These are phyloP conservation scores for Trebouxia gelatinosa DNA, from an alignment of 163 green algal genomes.

Conservation along the genomic window DNA sequence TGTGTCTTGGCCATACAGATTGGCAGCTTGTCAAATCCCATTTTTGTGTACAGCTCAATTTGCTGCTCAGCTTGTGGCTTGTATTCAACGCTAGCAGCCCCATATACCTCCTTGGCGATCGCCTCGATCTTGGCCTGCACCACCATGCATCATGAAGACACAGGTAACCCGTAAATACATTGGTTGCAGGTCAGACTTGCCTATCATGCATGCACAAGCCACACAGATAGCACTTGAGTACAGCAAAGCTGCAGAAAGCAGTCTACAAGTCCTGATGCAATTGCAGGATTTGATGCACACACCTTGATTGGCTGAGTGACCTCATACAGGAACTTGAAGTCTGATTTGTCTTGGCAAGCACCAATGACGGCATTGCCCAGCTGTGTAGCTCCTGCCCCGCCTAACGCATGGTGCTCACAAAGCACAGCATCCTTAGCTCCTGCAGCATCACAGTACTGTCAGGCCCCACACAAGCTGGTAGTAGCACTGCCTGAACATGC, in stretches of 20 bases:
- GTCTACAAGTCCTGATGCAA: neutral
- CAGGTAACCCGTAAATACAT: neutral
- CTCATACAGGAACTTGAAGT: constrained; percentile 93
- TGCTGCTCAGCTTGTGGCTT: constrained; percentile 74
- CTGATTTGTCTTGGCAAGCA: constrained; percentile 50
- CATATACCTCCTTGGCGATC: constrained; percentile 92
- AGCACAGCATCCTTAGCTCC: constrained; percentile 86
- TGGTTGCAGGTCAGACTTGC: neutral
- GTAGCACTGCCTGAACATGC: too few relatives aligned
- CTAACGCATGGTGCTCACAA: constrained; percentile 86
- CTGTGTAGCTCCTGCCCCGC: constrained; percentile 84
- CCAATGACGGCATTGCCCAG: constrained; percentile 84
- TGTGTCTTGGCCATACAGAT: constrained; percentile 99
- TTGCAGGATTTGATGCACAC: neutral
- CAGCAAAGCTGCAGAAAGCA: neutral
- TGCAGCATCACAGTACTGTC: too few relatives aligned
- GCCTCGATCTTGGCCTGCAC: constrained; percentile 90
- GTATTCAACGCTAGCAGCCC: constrained; percentile 84
- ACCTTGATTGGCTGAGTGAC: constrained; percentile 84
- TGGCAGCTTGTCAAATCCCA: constrained; percentile 90
- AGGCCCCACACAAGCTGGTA: too few relatives aligned
- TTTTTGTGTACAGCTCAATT: constrained; percentile 78
- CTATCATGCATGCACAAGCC: neutral
- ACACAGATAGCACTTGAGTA: neutral
- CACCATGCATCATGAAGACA: neutral